Conservation (phyloP, 2,329 filamentous ascomycete genomes). For the Fusarium domesticum region DNA sequence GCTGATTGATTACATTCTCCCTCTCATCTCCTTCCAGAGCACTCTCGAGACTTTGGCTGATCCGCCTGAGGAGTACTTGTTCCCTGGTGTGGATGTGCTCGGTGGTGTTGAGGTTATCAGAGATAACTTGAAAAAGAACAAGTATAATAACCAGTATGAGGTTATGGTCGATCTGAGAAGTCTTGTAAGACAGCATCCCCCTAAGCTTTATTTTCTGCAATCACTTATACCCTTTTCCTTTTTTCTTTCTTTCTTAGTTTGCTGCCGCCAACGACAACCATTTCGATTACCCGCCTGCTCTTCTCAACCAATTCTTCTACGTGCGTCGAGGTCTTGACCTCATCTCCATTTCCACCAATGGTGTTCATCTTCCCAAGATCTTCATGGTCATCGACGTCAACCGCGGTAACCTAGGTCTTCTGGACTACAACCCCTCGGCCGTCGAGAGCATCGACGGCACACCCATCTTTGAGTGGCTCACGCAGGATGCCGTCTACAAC, state of each 20-base stretch:
- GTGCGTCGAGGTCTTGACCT: slow-evolving; percentile 16
- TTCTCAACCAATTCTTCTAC: slow-evolving; percentile 21
- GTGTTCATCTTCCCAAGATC: slow-evolving; percentile 14
- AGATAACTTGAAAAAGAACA: slow-evolving; percentile 13
- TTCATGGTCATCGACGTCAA: slow-evolving; percentile 17
- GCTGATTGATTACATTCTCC: slow-evolving; percentile 21
- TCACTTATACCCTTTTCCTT: too few relatives aligned
- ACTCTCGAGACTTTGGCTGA: slow-evolving; percentile 23
- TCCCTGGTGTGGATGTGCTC: slow-evolving; percentile 22
- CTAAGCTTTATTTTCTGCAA: not conserved
- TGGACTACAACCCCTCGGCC: slow-evolving; percentile 23
- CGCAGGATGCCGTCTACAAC: slow-evolving; percentile 20
- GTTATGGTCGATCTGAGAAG: slow-evolving; percentile 24
- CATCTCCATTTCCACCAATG: slow-evolving; percentile 18
- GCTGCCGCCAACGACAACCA: slow-evolving; percentile 22
- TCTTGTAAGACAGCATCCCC: slow-evolving; percentile 16
- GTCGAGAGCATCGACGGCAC: slow-evolving; percentile 22
- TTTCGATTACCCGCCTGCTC: slow-evolving; percentile 24
- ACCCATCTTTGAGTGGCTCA: slow-evolving; percentile 21
- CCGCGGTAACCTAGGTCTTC: slow-evolving; percentile 12
- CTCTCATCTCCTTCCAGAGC: slow-evolving; percentile 21
- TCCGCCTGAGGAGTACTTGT: slow-evolving; percentile 24
- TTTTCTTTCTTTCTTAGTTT: slow-evolving; percentile 18
- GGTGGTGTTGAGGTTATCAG: slow-evolving; percentile 20
- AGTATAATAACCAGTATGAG: slow-evolving; percentile 24